These are phyloP conservation scores for Aspergillus terreus DNA, from an alignment of 2,329 filamentous ascomycete genomes.

Conservation along the genomic window DNA sequence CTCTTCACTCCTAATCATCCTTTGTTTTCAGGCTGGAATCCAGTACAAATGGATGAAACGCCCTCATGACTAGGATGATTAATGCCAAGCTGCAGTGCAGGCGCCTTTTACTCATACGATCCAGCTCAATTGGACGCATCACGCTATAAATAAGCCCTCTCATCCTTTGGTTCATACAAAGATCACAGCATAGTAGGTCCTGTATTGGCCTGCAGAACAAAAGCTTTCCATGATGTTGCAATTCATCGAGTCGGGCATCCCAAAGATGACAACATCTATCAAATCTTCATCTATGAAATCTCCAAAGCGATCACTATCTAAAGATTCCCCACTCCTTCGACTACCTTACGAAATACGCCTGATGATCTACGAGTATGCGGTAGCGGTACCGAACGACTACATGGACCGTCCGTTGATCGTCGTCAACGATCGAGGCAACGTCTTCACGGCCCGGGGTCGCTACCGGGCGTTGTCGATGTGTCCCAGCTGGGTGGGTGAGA, in stretches of 20 bases:
- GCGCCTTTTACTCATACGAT: too few species aligned
- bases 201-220: background rate
- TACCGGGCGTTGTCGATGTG: slow-evolving; percentile 32
- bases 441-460: slow-evolving; percentile 28
- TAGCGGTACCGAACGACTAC: slow-evolving; percentile 29
- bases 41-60: too few species aligned
- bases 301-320: background rate
- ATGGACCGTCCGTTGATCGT: slow-evolving; percentile 31
- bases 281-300: too few species aligned
- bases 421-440: slow-evolving; percentile 29
- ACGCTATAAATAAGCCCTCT: too few species aligned
- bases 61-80: too few species aligned
- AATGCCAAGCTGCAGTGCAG: too few species aligned
- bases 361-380: slow-evolving; percentile 32
- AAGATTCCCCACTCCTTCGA: slow-evolving; percentile 18
- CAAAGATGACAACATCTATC: background rate
- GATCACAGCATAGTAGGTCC: background rate
- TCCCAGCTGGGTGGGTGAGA: slow-evolving; percentile 31
- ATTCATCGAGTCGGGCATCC: background rate
- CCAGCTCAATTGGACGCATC: too few species aligned
- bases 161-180: background rate
- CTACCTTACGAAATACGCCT: slow-evolving; percentile 31
- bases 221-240: background rate
- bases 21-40: too few species aligned
- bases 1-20: too few species aligned